A percentile compares a stretch with the other conserved stretches of the same genome.
phyloP scores from a whole-genome alignment of 2,329 filamentous ascomycete genomes.

The Trichoderma semiorbis region DNA sequence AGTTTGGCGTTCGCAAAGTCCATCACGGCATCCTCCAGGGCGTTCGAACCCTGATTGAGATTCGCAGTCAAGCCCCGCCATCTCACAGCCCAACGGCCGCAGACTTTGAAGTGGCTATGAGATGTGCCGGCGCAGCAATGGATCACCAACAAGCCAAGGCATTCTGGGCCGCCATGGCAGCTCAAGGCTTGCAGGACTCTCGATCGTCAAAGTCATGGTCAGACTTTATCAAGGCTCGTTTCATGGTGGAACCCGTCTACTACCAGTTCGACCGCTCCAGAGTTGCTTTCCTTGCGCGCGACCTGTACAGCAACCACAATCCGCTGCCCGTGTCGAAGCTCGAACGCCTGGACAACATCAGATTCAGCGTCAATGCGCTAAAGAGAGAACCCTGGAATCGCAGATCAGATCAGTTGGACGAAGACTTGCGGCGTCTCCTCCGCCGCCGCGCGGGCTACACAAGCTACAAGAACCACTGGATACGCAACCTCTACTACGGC shows the following conservation, averaged over 20 bases:
- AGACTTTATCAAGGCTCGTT: slow-evolving; percentile 49
- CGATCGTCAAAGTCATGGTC: slow-evolving; percentile 36
- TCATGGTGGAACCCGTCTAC: slow-evolving; percentile 45
- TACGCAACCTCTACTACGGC: slow-evolving; percentile 25
- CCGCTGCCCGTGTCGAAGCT: slow-evolving; percentile 21
- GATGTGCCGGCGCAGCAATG: slow-evolving; percentile 45
- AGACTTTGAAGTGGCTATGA: slow-evolving; percentile 45
- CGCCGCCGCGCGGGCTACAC: slow-evolving; percentile 26
- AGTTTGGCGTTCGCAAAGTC: slow-evolving; percentile 43
- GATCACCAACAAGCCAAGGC: slow-evolving; percentile 34
- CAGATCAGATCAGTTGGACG: slow-evolving; percentile 20
- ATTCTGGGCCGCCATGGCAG: slow-evolving; percentile 36
- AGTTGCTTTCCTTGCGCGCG: slow-evolving; percentile 39
- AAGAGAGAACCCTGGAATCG: slow-evolving; percentile 32
- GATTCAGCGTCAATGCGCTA: slow-evolving; percentile 30
- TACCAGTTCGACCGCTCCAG: slow-evolving; percentile 43
- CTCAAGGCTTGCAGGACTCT: slow-evolving; percentile 26
- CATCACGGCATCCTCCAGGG: slow-evolving; percentile 37
- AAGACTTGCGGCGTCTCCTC: slow-evolving; percentile 29
- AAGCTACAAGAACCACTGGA: slow-evolving; percentile 31
- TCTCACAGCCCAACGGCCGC: slow-evolving; percentile 31
- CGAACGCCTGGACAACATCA: slow-evolving; percentile 30
- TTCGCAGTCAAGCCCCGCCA: slow-evolving; percentile 27
- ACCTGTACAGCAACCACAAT: slow-evolving; percentile 31
- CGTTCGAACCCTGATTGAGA: slow-evolving; percentile 33